Evolutionary conservation across 2,329 filamentous ascomycete genomes (phyloP), one percentile per base, ranked within the genome.

Genomic region (Lachnellula arida): DNA sequence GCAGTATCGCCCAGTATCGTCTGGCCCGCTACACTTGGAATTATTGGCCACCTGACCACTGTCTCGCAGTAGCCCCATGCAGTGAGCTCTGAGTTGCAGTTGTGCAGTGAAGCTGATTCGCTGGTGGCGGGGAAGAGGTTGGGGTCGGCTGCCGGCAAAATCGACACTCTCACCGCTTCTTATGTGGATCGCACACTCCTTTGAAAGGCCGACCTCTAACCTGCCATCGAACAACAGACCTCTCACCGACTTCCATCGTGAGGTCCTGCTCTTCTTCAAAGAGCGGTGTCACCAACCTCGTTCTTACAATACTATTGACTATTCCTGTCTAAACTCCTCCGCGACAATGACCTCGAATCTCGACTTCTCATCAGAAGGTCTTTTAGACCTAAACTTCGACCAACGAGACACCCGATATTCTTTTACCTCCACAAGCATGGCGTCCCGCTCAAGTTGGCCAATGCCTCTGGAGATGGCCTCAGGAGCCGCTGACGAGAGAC

Each of bases 311-410:
- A 76, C 73, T 74, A 74, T 73, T 75, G 64, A 68, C 63, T 67
- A 68, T 72, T 61, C 59, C 63, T 50, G 57, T 59, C 59, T 60
- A 57, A 54, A 67, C 57, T 52, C 52, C 60, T 59, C 60, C 65
- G 65, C 66, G 62, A 79, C 69, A 71, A 80, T 80, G 82, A 79
- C 78, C 61, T 70, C 69, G 61, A 69, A 69, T 73, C 79, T 81
- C 76, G 80, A 85, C 69, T 86, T 81, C 75, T 79, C 79, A 72
- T 78, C 79, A 74, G 81, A 85, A 71, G 80, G 76, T 70, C 77
- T 86, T 68, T 70, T 86, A 69, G 82, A 85, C 69, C 75, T 85
- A 68, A 78, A 76, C 63, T 85, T 79, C 73, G 80, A 85, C 70
- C 78, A 78, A 67, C 77, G 78, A 73, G 76, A 81, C 64, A 78